A percentile compares a stretch with the other conserved stretches of the same genome.
Evolutionary conservation across 1,139 yeast species (phyloP).

Genomic region (Nakaseomyces glabratus): DNA sequence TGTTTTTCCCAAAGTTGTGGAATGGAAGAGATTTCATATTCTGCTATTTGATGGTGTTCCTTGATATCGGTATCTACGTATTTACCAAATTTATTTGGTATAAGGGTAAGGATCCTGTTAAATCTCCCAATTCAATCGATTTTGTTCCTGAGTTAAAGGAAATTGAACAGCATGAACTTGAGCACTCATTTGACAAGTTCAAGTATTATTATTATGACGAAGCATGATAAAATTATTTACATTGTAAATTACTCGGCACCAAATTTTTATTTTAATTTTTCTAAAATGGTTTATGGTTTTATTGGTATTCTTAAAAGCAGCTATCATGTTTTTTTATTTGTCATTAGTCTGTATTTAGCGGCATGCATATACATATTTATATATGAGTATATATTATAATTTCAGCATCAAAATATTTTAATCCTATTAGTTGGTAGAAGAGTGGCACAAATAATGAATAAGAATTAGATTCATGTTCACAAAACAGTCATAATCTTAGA

Average conservation of each 20-base stretch:
- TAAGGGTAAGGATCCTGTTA: conserved; percentile 40
- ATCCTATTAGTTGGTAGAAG: no score
- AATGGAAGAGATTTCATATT: conserved; percentile 50
- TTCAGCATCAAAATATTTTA: no score
- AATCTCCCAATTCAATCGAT: conserved; percentile 45
- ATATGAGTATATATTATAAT: no score
- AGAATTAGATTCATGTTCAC: no score
- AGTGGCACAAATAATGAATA: no score
- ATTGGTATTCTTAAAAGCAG: conserved; percentile 7
- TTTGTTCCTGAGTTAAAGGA: conserved; percentile 46
- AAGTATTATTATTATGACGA: conserved; percentile 14
- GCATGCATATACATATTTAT: no score
- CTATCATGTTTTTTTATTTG: no score
- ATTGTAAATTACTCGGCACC: not conserved
- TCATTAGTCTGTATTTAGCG: no score
- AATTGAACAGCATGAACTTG: conserved; percentile 46
- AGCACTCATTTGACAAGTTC: conserved; percentile 18
- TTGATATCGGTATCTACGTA: conserved; percentile 49
- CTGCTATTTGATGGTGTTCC: conserved; percentile 57
- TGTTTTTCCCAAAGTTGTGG: conserved; percentile 62
- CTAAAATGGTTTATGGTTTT: conserved; percentile 5
- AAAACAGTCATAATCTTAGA: no score
- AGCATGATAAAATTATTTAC: conserved; percentile 6
- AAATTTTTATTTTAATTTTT: not conserved
- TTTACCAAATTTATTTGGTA: conserved; percentile 46